A percentile compares a stretch with the other conserved stretches of the same genome.
Evolutionary conservation across 2,329 filamentous ascomycete genomes (phyloP).

Genomic region (Elsinoe batatas): DNA sequence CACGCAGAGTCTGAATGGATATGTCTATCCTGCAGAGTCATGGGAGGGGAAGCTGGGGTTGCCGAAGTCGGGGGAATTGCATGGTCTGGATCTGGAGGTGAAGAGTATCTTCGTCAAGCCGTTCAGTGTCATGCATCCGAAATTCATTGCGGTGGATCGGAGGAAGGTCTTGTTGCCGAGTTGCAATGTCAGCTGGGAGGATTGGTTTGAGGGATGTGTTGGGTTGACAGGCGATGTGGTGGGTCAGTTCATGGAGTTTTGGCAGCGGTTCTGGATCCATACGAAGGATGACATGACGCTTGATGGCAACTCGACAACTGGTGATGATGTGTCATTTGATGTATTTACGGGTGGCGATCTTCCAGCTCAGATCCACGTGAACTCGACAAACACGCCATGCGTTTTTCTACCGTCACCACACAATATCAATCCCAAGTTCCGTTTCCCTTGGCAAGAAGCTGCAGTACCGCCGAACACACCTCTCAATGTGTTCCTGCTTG

Average conservation of each 20-base stretch:
- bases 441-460: conserved; percentile 42
- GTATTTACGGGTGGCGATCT: not conserved
- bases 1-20: conserved; percentile 51
- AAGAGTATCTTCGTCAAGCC: conserved; percentile 73
- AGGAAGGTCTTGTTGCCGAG: conserved; percentile 59
- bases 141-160: conserved; percentile 67
- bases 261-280: conserved; percentile 56
- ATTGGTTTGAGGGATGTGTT: conserved; percentile 75
- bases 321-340: not conserved
- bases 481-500: conserved; percentile 56
- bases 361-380: not conserved
- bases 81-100: conserved; percentile 56
- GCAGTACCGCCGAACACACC: conserved; percentile 51
- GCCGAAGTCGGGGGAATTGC: conserved; percentile 44
- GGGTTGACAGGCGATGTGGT: conserved; percentile 56
- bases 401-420: conserved; percentile 66
- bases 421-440: conserved; percentile 57
- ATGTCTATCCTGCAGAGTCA: conserved; percentile 47
- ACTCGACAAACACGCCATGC: conserved; percentile 36
- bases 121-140: conserved; percentile 80
- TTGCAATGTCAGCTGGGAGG: conserved; percentile 78
- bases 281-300: conserved; percentile 12
- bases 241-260: conserved; percentile 54
- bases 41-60: conserved; percentile 58
- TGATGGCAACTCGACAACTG: not conserved